Base-by-base conservation (phyloP, 2,329 filamentous ascomycete species). In the Juglanconis juglandina region DNA sequence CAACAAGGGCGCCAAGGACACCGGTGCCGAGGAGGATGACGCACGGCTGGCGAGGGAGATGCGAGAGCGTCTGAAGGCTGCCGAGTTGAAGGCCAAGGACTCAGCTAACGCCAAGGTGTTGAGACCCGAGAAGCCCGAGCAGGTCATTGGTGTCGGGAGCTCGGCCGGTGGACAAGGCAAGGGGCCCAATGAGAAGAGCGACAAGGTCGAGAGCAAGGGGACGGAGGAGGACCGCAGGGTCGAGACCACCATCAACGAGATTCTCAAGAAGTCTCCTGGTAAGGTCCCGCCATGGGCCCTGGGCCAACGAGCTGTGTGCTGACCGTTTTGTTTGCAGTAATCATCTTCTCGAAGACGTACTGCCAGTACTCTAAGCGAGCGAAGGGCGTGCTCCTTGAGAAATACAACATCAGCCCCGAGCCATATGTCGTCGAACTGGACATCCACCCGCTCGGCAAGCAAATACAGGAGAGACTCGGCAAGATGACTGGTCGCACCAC, bases 281-380 rank as follows among this genome's bases (percentile, higher is more conserved):
- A 84, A 66, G 84, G 77, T 51, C 24, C 35, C 17, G 44, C n/a
- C 41, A 9, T 41, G 24, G 44, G 11, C 62, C 33, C 66, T 55
- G 14, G 59, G 10, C 58, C 24, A 24, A 24, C 24, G 24, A 24
- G 24, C 50, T 47, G 54, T 58, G 7, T 33, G 44, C 39, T 68
- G 61, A 68, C 32, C 48, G 7, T 6, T 24, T 24, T 17, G 13
- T 24, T 37, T 37, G 34, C 66, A 95, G 92, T 98, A 62, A 90
- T 97, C 72, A 91, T 99, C 68, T 98, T 98, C 78, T 96, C 92
- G 65, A 98, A 99, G 76, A 86, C 90, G 1, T 96, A 94, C 77
- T 99, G 95, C 74, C 92, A 90, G 1, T 88, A 85, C 76, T 97
- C 92, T 55, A 89, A 87, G 71, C 87, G 86, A 67, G 95, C 95